These are phyloP conservation scores for Actinidia chinensis DNA, from an alignment of 179 eudicot genomes.

Conservation along the genomic window DNA sequence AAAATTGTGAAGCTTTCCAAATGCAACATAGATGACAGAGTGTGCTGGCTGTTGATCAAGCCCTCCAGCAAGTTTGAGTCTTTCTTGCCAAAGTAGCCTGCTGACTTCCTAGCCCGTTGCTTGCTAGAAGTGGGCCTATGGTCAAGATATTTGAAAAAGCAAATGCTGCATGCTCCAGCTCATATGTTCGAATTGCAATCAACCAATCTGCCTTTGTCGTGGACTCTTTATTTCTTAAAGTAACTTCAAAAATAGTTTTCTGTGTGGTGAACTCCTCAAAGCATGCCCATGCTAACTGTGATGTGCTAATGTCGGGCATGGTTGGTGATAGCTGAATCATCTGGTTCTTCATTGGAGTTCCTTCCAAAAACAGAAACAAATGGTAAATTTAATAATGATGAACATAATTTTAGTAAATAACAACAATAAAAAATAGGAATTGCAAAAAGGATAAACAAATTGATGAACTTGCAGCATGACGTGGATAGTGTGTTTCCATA, in stretches of 20 bases:
- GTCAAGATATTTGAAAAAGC: constrained; percentile 29
- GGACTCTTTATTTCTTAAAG: not conserved
- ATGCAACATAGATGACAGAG: constrained; percentile 10
- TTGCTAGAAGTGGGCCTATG: constrained; percentile 48
- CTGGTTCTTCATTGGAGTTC: constrained; percentile 9
- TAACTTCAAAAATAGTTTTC: not conserved
- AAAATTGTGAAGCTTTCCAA: constrained; percentile 9
- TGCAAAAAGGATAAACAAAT: not conserved
- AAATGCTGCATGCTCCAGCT: constrained; percentile 37
- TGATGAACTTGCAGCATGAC: not conserved
- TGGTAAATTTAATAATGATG: not conserved
- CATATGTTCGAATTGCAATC: constrained; percentile 45
- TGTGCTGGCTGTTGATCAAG: constrained; percentile 1
- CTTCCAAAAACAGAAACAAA: not conserved
- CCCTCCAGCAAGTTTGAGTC: constrained; percentile 40
- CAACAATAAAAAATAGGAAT: not conserved
- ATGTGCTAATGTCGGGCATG: constrained; percentile 38
- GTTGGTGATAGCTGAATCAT: constrained; percentile 32
- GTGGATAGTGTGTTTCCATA: not conserved
- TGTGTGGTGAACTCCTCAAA: not conserved
- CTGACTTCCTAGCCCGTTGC: constrained; percentile 27
- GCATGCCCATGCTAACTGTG: not conserved
- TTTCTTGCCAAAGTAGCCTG: constrained; percentile 39
- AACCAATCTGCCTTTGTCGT: not conserved
- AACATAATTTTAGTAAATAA: not conserved